Base-by-base conservation (phyloP, 768 basidiomycete species). In the Pleurotus sapidus region DNA sequence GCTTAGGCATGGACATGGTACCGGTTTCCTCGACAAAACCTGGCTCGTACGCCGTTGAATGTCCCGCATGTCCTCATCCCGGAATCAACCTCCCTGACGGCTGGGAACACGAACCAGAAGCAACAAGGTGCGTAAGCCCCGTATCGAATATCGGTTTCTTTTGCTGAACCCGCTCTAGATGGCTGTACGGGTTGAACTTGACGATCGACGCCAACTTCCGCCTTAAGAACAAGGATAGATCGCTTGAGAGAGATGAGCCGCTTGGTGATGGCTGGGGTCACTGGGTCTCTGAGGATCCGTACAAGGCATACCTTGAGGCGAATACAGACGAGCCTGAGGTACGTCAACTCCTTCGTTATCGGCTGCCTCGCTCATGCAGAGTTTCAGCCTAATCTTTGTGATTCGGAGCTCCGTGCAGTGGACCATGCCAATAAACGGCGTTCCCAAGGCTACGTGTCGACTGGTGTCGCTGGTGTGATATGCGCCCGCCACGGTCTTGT, bases 191-290 rank as follows among this genome's bases (percentile, higher is more conserved):
- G 2, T 40, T 63, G 4, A 69, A 70, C 46, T 24, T 73, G 1
- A 65, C 63, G 1, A 65, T 74, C 1, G 69, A 73, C 49, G 64
- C 69, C 1, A 72, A 72, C 60, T 74, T 73, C 56, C 60, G 69
- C 0, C 59, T 72, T 11, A 70, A 70, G 53, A 49, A 38, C n/a
- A 48, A 49, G 64, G 5, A 57, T 60, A 39, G 61, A 60, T 18
- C 64, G 65, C 1, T 71, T 69, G 15, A 66, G 27, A 60, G 48
- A 12, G 66, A 64, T 51, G 55, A 54, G 4, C 24, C 42, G 11
- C 60, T 67, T 2, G 63, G 67, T 5, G 45, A 40, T 25, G 67
- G 66, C 3, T 60, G 63, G 62, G 57, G 55, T 25, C 64, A 65
- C 55, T 68, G 61, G 48, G 67, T 68, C 5, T 20, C 18, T 0